These are phyloP conservation scores for Chamaecrista fasciculata DNA, from an alignment of 306 rosid genomes.

Conservation along the genomic window DNA sequence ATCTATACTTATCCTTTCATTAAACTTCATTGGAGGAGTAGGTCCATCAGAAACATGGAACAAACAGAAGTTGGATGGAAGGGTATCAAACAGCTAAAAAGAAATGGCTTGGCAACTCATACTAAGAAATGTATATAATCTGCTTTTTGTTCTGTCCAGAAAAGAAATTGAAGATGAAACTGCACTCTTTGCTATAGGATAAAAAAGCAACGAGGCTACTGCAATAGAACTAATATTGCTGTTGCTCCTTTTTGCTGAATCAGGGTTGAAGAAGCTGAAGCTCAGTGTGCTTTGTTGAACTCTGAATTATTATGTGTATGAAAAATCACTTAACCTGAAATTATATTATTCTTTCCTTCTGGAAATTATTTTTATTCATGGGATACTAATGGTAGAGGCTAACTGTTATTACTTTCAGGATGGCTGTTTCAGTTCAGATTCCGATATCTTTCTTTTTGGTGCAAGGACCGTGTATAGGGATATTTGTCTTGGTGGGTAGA, in stretches of 20 bases:
- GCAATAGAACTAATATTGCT: slow-evolving; percentile 9
- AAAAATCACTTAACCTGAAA: slow-evolving; percentile 11
- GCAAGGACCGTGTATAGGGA: slow-evolving; percentile 79
- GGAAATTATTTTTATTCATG: not conserved
- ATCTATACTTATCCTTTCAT: too few species aligned
- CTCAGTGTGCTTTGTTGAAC: slow-evolving; percentile 80
- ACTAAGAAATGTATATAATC: not conserved
- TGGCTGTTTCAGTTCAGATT: slow-evolving; percentile 81
- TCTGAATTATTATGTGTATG: slow-evolving; percentile 67
- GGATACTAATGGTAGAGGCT: slow-evolving; percentile 22
- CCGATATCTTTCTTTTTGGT: slow-evolving; percentile 84
- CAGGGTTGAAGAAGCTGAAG: slow-evolving; percentile 92
- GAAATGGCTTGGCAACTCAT: not conserved
- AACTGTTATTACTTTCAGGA: slow-evolving; percentile 46
- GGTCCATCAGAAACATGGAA: not conserved
- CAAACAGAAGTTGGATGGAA: not conserved
- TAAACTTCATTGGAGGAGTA: too few species aligned
- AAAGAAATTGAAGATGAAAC: slow-evolving; percentile 24
- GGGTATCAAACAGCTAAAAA: not conserved
- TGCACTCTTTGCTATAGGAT: slow-evolving; percentile 16
- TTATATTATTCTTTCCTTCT: too few species aligned
- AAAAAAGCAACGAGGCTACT: not conserved
- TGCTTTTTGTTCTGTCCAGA: not conserved
- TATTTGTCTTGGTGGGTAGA: slow-evolving; percentile 71
- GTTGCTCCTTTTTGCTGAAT: slow-evolving; percentile 23